Conservation (phyloP, 208 protist genomes). For the Leishmania braziliensis region DNA sequence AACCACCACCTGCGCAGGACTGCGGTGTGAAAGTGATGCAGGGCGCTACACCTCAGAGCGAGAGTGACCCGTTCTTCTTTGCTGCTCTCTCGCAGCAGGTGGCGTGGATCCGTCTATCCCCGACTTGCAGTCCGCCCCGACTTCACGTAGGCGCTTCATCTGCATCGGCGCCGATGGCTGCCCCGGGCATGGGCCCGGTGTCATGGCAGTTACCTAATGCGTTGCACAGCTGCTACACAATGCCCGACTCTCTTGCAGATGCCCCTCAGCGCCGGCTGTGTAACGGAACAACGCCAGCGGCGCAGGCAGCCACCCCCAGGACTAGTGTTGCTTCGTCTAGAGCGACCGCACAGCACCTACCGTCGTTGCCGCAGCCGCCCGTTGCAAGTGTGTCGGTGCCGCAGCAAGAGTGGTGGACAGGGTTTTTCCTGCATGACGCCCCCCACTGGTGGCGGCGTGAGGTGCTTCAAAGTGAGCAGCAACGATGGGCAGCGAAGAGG, state of each 20-base stretch:
- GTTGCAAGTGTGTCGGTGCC: conserved; percentile 18
- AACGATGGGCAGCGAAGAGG: background rate
- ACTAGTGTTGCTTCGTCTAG: background rate
- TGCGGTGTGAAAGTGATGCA: background rate
- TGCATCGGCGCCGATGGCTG: background rate
- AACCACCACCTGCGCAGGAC: background rate
- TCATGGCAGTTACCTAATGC: conserved; percentile 5
- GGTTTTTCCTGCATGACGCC: conserved; percentile 20
- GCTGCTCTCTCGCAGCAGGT: conserved; percentile 9
- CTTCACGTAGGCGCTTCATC: background rate
- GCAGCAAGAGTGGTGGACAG: conserved; percentile 13
- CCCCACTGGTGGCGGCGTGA: conserved; percentile 13
- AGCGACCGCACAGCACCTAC: background rate
- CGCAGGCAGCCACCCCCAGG: background rate
- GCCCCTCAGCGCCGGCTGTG: conserved; percentile 4
- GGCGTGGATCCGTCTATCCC: conserved; percentile 15
- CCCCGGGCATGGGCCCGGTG: background rate
- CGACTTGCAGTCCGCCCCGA: background rate
- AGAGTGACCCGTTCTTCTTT: background rate
- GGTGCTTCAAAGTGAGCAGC: background rate
- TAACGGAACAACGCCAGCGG: too few relatives aligned
- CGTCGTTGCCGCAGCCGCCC: background rate
- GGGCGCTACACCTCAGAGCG: background rate
- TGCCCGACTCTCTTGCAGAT: background rate
- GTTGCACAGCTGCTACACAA: conserved; percentile 2